Percentiles rank a stretch among this genome's conserved stretches.
Conservation (phyloP, 2,329 filamentous ascomycete species). For the Diplodia corticola region DNA sequence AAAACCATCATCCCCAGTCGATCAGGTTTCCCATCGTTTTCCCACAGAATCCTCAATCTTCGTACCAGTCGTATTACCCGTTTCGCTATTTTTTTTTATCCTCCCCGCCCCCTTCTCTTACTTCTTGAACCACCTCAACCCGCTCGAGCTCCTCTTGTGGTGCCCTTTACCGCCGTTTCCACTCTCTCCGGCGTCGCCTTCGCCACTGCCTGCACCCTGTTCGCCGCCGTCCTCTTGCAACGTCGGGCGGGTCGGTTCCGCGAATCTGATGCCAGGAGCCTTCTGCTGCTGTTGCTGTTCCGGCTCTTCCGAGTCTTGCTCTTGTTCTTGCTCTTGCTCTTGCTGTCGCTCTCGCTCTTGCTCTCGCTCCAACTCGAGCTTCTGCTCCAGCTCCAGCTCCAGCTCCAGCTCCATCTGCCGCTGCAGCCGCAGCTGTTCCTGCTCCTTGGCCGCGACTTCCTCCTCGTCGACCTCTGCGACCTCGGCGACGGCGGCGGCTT, state of each 20-base stretch:
- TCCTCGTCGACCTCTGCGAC: background rate
- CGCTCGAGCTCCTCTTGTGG: conserved; percentile 18
- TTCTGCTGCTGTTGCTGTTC: background rate
- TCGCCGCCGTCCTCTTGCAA: conserved; percentile 1
- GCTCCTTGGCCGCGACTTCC: background rate
- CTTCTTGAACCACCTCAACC: conserved; percentile 16
- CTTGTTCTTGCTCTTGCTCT: background rate
- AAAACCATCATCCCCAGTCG: background rate
- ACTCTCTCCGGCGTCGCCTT: background rate
- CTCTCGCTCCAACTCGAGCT: background rate
- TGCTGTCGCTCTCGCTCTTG: background rate
- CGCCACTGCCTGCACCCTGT: background rate
- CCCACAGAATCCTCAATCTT: background rate
- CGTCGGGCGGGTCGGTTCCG: conserved; percentile 16
- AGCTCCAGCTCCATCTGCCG: background rate
- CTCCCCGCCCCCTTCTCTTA: background rate
- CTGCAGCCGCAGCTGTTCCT: background rate
- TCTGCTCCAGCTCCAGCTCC: background rate
- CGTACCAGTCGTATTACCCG: background rate
- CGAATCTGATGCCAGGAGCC: conserved; percentile 25
- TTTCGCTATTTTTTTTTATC: background rate
- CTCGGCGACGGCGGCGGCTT: background rate
- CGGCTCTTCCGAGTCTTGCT: background rate
- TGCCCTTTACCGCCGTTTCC: background rate
- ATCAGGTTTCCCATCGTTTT: background rate